Conservation (phyloP, 768 basidiomycete genomes). For the Cubamyces sp. region DNA sequence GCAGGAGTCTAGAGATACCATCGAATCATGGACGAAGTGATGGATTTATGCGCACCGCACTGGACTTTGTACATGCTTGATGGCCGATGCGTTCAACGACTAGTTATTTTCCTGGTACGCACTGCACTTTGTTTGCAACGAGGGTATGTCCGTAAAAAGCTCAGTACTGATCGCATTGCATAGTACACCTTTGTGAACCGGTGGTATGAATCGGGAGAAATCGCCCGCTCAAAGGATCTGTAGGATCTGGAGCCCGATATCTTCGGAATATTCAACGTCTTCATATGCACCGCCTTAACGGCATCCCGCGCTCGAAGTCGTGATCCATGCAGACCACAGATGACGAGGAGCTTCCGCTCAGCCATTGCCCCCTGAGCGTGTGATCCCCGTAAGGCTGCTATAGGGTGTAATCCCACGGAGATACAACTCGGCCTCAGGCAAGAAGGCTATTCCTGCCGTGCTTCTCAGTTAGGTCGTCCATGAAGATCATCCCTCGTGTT, state of each 20-base stretch:
- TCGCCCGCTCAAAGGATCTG: neutral
- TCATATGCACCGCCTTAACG: neutral
- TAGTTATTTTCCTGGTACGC: no score
- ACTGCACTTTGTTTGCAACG: no score
- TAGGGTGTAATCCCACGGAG: no score
- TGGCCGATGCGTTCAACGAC: no score
- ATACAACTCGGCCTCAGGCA: no score
- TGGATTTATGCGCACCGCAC: neutral
- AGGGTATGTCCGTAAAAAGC: no score
- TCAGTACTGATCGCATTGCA: no score
- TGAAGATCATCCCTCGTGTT: no score
- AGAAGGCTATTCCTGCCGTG: no score
- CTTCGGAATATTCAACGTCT: neutral
- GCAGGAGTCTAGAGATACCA: conserved; percentile 37
- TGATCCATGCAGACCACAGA: neutral
- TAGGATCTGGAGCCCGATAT: neutral
- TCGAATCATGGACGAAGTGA: conserved; percentile 41
- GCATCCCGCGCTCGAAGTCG: neutral
- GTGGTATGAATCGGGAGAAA: neutral
- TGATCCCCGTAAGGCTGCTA: neutral
- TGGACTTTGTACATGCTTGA: neutral
- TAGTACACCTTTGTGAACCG: no score
- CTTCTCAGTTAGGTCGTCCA: no score
- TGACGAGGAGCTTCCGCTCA: neutral
- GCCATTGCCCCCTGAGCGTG: neutral